Conservation (phyloP, 768 basidiomycete genomes). For the Hydnomerulius pinastri region DNA sequence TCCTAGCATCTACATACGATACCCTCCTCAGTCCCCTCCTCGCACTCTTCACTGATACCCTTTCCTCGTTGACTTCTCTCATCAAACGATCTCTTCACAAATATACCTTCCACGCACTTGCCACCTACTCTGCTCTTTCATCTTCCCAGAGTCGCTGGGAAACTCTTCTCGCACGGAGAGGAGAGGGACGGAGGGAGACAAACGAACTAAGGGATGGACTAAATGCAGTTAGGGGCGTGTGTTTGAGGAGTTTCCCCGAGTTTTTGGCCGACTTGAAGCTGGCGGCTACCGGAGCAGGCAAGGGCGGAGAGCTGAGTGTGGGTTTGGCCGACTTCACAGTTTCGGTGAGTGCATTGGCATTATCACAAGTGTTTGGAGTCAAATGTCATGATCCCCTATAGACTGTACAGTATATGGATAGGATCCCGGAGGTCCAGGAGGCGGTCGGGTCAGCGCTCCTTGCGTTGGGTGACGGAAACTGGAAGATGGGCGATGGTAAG, state of each 20-base stretch:
- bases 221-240: constrained; percentile 63
- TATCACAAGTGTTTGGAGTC: not conserved
- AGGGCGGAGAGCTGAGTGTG: constrained; percentile 60
- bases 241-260: constrained; percentile 82
- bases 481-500: constrained; percentile 89
- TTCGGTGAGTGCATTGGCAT: constrained; percentile 44
- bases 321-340: constrained; percentile 63
- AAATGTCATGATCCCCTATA: constrained; percentile 27
- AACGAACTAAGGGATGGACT: constrained; percentile 77
- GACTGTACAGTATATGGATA: constrained; percentile 70
- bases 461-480: constrained; percentile 83
- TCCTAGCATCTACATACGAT: constrained; percentile 59
- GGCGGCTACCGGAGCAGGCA: constrained; percentile 48
- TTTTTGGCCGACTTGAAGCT: constrained; percentile 78
- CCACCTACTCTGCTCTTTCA: constrained; percentile 62
- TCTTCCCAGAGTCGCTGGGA: constrained; percentile 68
- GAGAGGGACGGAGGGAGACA: constrained; percentile 44
- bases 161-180: constrained; percentile 54
- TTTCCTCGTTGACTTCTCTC: constrained; percentile 61
- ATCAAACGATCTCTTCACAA: constrained; percentile 79
- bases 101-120: constrained; percentile 78
- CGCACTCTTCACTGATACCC: constrained; percentile 62
- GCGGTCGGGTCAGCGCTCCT: constrained; percentile 67
- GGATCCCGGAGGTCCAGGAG: constrained; percentile 66
- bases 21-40: constrained; percentile 67